A percentile compares a stretch with the other conserved stretches of the same genome.
Conservation (phyloP, 2,329 filamentous ascomycete genomes). For the Penicillium rolfsii region DNA sequence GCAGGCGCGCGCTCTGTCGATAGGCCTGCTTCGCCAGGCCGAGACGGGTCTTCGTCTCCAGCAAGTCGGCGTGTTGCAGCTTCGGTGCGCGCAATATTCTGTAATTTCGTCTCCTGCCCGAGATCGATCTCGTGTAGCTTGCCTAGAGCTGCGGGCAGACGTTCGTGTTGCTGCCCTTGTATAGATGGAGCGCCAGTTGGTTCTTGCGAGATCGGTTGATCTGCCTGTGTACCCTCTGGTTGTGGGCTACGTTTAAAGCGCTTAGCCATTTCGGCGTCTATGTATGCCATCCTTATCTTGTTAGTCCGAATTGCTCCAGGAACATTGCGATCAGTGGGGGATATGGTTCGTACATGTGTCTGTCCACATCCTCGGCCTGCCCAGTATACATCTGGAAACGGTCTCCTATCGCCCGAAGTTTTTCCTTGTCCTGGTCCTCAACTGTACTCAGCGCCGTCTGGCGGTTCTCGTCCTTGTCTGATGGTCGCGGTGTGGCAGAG, state of each 20-base stretch:
- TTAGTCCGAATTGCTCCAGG: slow-evolving; percentile 52
- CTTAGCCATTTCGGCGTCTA: slow-evolving; percentile 69
- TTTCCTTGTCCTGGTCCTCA: slow-evolving; percentile 40
- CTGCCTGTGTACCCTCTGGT: slow-evolving; percentile 19
- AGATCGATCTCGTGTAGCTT: slow-evolving; percentile 63
- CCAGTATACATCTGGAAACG: slow-evolving; percentile 64
- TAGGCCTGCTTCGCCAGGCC: slow-evolving; percentile 28
- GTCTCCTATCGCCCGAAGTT: slow-evolving; percentile 48
- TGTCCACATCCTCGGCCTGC: slow-evolving; percentile 61
- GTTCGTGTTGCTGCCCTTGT: slow-evolving; percentile 36
- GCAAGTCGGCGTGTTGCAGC: slow-evolving; percentile 50
- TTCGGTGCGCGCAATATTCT: slow-evolving; percentile 50
- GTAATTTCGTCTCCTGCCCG: slow-evolving; percentile 49
- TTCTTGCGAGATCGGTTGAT: slow-evolving; percentile 19
- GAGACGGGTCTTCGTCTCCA: slow-evolving; percentile 31
- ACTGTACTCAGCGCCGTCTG: slow-evolving; percentile 32
- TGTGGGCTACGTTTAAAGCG: slow-evolving; percentile 38
- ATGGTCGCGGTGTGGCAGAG: slow-evolving; percentile 38
- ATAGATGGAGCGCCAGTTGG: slow-evolving; percentile 20
- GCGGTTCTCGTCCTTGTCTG: slow-evolving; percentile 24
- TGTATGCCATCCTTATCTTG: slow-evolving; percentile 66
- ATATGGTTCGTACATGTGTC: slow-evolving; percentile 62
- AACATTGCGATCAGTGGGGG: slow-evolving; percentile 7
- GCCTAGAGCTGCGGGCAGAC: slow-evolving; percentile 56
- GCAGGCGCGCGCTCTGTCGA: slow-evolving; percentile 46